Percentiles rank a stretch among this genome's conserved stretches.
phyloP scores from a whole-genome alignment of 192 early-diverging fungal species.

The Podila clonocystis region DNA sequence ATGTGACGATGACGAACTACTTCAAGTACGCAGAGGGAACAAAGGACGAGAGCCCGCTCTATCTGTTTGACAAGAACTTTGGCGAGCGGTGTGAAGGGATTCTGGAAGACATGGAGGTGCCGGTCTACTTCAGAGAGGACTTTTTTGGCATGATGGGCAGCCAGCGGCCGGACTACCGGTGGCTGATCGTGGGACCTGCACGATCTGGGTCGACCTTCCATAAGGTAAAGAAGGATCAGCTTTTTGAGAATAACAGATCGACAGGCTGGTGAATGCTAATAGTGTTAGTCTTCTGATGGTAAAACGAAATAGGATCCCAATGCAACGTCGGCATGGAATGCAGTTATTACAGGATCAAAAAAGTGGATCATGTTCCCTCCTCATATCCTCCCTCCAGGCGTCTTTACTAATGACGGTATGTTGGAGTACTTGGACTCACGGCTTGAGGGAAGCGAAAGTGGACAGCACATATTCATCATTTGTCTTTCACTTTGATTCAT shows the following conservation, averaged over 20 bases:
- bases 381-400: conserved; percentile 72
- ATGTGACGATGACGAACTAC: conserved; percentile 67
- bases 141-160: conserved; percentile 67
- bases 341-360: conserved; percentile 72
- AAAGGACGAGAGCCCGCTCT: conserved; percentile 70
- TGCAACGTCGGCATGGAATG: conserved; percentile 78
- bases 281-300: not conserved
- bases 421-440: not conserved
- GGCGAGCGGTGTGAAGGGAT: conserved; percentile 56
- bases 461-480: not conserved
- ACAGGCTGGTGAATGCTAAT: too few species aligned
- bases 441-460: not conserved
- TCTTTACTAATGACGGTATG: conserved; percentile 64
- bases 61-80: conserved; percentile 77
- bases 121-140: conserved; percentile 71
- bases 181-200: conserved; percentile 76
- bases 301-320: conserved; percentile 66
- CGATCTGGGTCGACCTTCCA: conserved; percentile 75
- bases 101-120: conserved; percentile 64
- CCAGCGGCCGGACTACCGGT: conserved; percentile 71
- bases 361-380: conserved; percentile 81
- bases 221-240: conserved; percentile 37
- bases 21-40: conserved; percentile 55
- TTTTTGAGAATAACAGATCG: not conserved
- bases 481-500: not conserved